Conservation (phyloP, 768 basidiomycete species). For the Lyophyllum decastes region DNA sequence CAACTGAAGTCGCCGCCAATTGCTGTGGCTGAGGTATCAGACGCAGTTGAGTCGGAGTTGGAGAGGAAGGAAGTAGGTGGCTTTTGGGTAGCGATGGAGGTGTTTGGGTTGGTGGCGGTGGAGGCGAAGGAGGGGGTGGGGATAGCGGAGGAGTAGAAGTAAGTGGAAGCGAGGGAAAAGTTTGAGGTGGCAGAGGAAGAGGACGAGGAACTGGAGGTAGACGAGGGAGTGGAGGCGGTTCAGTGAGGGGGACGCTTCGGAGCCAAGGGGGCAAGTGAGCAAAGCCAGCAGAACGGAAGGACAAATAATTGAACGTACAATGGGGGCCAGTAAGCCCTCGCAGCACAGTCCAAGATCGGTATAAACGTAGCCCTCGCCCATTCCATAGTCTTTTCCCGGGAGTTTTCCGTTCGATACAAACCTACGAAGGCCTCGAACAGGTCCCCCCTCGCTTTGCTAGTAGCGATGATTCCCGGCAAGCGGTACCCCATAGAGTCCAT, state of each 20-base stretch:
- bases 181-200: too few species aligned
- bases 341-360: neutral
- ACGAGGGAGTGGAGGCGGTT: neutral
- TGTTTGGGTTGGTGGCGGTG: too few species aligned
- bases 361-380: neutral
- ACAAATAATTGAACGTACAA: neutral
- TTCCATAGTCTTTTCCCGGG: neutral
- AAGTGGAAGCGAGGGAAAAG: too few species aligned
- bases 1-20: too few species aligned
- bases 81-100: too few species aligned
- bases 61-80: too few species aligned
- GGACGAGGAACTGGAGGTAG: too few species aligned
- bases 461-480: neutral
- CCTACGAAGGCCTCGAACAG: neutral
- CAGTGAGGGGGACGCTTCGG: neutral
- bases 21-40: too few species aligned
- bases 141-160: too few species aligned
- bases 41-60: too few species aligned
- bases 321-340: neutral
- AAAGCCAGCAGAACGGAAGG: neutral
- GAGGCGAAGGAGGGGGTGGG: too few species aligned
- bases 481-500: neutral
- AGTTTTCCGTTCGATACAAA: neutral
- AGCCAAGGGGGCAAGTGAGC: neutral
- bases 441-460: neutral